Evolutionary conservation across 2,329 filamentous ascomycete species (phyloP), one percentile per base, ranked within the genome.

Genomic region (Nannizziopsis arthrosporioides): DNA sequence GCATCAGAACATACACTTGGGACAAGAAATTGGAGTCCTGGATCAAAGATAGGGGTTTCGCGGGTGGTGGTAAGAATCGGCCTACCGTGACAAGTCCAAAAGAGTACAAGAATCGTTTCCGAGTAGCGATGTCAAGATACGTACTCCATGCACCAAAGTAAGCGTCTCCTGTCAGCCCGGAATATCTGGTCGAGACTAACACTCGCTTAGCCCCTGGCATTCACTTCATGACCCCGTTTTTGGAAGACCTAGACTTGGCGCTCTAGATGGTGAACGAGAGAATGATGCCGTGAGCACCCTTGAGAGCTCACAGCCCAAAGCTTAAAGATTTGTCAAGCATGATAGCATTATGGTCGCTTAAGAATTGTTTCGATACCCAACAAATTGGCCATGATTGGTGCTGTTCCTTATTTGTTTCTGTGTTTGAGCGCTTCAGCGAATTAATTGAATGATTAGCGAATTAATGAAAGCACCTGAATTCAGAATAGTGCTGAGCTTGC

Each of bases 11-110:
- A 0, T 98, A 96, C 63, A 98, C 92, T 0, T 98, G 92, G 88
- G 92, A 98, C 71, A 98, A 98, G 74, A 95, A 95, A 63, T 77
- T 98, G n/a, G 92, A 98, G 70, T 92, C 84, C 47, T 98, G 92
- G 92, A 95, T 98, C 75, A 98, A 98, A 67, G 89, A 96, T 61
- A 84, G 90, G 35, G 92, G 85, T 0, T 87, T 89, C 59, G 84
- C 82, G 50, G 81, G 82, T 27, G 80, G 84, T 49, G 85, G 93
- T 59, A 82, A 82, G 65, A 82, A 82, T 57, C 78, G 87, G 53
- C 93, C 93, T 7, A 98, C 92, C 0, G 92, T 98, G 44, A 98
- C 92, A 9, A 93, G 85, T 66, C 93, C 92, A 1, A 94, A 92
- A 68, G 92, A 98, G 68, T 98, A 98, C 65, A 93, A 95, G 67